Evolutionary conservation across 2,329 filamentous ascomycete species (phyloP).

Genomic region (Calonectria pseudoturangicola): DNA sequence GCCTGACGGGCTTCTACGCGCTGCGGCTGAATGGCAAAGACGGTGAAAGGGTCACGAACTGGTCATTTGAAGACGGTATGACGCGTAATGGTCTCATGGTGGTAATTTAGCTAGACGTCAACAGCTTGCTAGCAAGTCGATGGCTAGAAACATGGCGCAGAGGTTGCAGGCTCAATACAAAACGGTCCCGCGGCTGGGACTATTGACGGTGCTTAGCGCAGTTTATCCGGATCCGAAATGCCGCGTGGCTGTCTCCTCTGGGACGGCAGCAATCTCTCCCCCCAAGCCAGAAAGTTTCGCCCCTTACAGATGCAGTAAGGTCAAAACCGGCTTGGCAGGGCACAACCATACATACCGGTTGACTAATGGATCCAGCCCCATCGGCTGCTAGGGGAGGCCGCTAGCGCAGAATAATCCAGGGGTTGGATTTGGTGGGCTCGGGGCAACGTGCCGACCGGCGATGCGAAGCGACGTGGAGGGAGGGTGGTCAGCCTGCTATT

Average conservation of each 20-base stretch:
- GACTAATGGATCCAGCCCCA: background rate
- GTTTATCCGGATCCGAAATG: constrained; percentile 16
- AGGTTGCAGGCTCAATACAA: background rate
- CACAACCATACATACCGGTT: background rate
- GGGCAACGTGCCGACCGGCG: constrained; percentile 2
- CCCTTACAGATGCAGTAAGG: constrained; percentile 25
- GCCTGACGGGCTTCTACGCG: background rate
- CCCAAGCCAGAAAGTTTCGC: background rate
- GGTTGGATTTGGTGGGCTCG: background rate
- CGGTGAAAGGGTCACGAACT: background rate
- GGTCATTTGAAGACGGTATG: background rate
- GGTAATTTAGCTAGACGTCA: constrained; percentile 8
- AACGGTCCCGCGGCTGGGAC: constrained; percentile 1
- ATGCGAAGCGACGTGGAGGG: background rate
- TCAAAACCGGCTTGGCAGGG: background rate
- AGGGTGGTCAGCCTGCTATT: constrained; percentile 1
- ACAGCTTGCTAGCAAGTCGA: constrained; percentile 15
- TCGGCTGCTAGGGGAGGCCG: background rate
- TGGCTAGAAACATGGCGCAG: constrained; percentile 8
- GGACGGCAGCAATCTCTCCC: background rate
- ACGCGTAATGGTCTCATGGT: constrained; percentile 9
- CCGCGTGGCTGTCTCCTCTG: constrained; percentile 3
- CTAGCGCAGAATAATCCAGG: constrained; percentile 17
- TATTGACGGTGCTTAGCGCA: constrained; percentile 5
- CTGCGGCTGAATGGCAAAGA: background rate